Percentiles rank a stretch among this genome's conserved stretches.
phyloP scores from a whole-genome alignment of 163 green algal species.

The Scenedesmus sp. region DNA sequence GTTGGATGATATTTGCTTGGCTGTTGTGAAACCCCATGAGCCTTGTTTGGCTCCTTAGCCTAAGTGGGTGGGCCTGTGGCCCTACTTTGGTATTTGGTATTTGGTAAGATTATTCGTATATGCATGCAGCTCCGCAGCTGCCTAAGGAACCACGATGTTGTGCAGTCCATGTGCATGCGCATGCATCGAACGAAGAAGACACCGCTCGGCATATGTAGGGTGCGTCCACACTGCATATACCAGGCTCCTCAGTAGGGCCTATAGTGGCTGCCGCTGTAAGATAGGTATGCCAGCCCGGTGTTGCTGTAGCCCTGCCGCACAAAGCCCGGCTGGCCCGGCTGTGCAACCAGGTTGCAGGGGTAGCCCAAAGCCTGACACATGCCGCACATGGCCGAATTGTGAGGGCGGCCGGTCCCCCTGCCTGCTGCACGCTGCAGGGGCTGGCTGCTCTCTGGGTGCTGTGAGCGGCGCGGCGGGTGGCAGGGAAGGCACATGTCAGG shows the following conservation, averaged over 20 bases:
- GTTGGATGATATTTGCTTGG: no score
- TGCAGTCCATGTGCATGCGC: no score
- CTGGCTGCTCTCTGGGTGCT: constrained; percentile 15
- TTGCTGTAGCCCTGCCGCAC: neutral
- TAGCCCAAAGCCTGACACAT: constrained; percentile 9
- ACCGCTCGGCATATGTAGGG: no score
- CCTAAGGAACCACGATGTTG: no score
- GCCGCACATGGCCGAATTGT: neutral
- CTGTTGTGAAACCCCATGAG: no score
- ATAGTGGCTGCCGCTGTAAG: neutral
- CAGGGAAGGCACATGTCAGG: neutral
- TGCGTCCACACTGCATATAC: neutral
- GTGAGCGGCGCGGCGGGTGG: no score
- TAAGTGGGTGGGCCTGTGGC: no score
- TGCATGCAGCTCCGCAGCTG: no score
- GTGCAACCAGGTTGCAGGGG: constrained; percentile 19
- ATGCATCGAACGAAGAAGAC: no score
- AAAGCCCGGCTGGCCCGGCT: constrained; percentile 6
- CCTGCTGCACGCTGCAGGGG: neutral
- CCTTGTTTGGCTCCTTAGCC: no score
- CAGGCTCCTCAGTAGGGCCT: neutral
- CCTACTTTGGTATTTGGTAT: no score
- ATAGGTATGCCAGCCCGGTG: neutral
- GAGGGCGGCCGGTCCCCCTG: neutral
- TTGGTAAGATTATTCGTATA: no score